Conservation (phyloP, 768 basidiomycete genomes). For the Tephrocybe sp. region DNA sequence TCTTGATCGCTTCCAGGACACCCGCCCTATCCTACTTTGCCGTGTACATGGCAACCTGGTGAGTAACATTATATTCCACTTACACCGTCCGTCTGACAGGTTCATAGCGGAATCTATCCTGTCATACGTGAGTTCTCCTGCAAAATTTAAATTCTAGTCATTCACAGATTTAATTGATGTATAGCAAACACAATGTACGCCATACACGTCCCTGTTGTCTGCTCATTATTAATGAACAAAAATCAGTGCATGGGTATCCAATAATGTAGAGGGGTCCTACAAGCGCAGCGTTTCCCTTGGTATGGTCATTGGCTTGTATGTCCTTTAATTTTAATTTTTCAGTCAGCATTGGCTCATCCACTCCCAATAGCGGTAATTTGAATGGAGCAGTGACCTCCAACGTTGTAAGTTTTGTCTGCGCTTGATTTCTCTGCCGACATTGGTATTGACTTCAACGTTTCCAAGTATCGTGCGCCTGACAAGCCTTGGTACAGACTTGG, state of each 20-base stretch:
- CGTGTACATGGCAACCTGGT: conserved; percentile 71
- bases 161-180: neutral
- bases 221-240: neutral
- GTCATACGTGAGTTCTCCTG: conserved; percentile 53
- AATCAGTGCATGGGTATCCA: conserved; percentile 56
- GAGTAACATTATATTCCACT: conserved; percentile 19
- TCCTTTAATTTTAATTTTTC: conserved; percentile 2
- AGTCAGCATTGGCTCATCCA: conserved; percentile 1
- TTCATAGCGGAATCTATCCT: conserved; percentile 70
- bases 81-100: neutral
- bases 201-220: neutral
- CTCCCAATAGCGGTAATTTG: conserved; percentile 57
- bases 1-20: conserved; percentile 61
- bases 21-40: conserved; percentile 71
- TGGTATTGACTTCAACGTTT: neutral
- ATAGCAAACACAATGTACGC: conserved; percentile 57
- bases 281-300: conserved; percentile 73
- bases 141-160: neutral
- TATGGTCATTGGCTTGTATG: conserved; percentile 67
- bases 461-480: conserved; percentile 62
- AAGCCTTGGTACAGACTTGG: conserved; percentile 67
- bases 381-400: conserved; percentile 80
- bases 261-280: conserved; percentile 75
- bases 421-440: neutral
- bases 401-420: conserved; percentile 46